Evolutionary conservation across 78 protist species (phyloP).

Genomic region (Dictyostelium citrinum): DNA sequence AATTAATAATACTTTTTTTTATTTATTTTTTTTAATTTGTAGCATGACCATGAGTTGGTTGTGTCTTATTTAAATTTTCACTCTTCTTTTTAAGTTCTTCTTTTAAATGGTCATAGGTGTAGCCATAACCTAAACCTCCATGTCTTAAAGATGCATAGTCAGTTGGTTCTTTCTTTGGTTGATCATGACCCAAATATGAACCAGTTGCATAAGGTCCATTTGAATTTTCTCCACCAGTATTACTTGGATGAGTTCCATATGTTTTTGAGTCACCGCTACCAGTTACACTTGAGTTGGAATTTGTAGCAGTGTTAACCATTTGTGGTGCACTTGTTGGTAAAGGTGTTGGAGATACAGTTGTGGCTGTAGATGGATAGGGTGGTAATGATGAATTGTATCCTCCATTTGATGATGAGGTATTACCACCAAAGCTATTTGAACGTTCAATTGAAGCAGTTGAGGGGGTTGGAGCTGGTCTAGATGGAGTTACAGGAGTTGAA

Average conservation of each 20-base stretch:
- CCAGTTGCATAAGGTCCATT: slow-evolving; percentile 5
- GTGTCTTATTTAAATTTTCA: slow-evolving; percentile 15
- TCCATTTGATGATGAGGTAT: neutral
- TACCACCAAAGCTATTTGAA: neutral
- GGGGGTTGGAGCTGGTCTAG: neutral
- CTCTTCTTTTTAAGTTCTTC: slow-evolving; percentile 46
- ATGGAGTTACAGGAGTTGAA: neutral
- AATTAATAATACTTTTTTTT: neutral
- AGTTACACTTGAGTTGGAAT: neutral
- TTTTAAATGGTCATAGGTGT: slow-evolving; percentile 53
- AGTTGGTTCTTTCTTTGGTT: neutral
- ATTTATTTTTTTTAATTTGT: neutral
- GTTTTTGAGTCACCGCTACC: neutral
- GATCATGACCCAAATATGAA: neutral
- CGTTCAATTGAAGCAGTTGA: neutral
- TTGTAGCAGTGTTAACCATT: neutral
- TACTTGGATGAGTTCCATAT: neutral
- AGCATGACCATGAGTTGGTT: neutral
- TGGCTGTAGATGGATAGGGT: neutral
- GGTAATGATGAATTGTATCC: slow-evolving; percentile 1
- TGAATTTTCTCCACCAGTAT: neutral
- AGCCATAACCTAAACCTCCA: slow-evolving; percentile 72
- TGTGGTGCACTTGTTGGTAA: neutral
- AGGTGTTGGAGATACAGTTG: neutral
- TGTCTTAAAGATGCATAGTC: slow-evolving; percentile 4